Evolutionary conservation across 768 basidiomycete genomes (phyloP).

Genomic region (Phaffia australis): DNA sequence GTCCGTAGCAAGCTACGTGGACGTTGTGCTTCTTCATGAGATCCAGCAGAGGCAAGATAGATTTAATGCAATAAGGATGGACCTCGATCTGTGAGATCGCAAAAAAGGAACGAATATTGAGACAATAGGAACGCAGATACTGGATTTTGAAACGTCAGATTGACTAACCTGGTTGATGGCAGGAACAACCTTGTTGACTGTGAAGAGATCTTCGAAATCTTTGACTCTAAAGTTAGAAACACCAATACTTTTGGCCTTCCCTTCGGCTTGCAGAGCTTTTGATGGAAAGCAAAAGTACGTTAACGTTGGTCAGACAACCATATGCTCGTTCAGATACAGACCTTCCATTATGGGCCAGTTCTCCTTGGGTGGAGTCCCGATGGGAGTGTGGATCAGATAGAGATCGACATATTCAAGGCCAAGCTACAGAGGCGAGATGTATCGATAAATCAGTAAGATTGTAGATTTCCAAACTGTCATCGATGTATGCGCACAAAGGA

Average conservation of each 20-base stretch:
- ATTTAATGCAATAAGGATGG: conserved; percentile 37
- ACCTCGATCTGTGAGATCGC: conserved; percentile 36
- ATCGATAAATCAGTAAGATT: background rate
- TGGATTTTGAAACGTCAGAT: background rate
- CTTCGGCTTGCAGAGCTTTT: conserved; percentile 34
- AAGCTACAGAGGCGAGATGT: background rate
- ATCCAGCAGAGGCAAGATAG: conserved; percentile 30
- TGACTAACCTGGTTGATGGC: conserved; percentile 36
- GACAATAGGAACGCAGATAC: conserved; percentile 4
- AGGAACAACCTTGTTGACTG: conserved; percentile 34
- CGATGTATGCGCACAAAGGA: background rate
- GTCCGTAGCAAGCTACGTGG: conserved; percentile 31
- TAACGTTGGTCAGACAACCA: background rate
- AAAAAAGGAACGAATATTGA: background rate
- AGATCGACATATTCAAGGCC: conserved; percentile 42
- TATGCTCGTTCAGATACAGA: background rate
- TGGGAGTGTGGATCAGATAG: conserved; percentile 77
- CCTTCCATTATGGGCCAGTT: conserved; percentile 16
- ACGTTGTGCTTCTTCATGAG: conserved; percentile 34
- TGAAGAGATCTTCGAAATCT: conserved; percentile 36
- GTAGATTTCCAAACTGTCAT: background rate
- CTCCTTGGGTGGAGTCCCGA: conserved; percentile 6
- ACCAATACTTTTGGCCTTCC: conserved; percentile 41
- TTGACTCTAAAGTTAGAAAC: conserved; percentile 39
- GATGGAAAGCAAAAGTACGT: background rate